Evolutionary conservation across 176 grass and related monocot genomes (phyloP), one percentile per base, ranked within the genome.

Genomic region (Avena sativa): DNA sequence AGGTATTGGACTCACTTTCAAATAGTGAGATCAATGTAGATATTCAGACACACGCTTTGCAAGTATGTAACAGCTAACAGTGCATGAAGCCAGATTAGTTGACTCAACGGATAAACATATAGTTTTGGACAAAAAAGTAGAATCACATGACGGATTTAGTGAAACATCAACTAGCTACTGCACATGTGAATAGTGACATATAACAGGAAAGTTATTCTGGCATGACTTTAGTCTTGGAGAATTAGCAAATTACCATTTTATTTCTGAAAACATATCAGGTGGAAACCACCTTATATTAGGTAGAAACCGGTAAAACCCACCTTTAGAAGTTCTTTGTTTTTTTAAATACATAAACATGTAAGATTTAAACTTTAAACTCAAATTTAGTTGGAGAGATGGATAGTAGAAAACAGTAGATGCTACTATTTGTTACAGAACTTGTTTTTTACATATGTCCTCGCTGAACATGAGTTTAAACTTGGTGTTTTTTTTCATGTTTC

Each of bases 11-110:
- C 20, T 36, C 16, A 0, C 21, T 65, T 49, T 63, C 19, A 40
- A 30, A 52, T 14, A 38, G 2, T 6, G 3, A 84, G 21, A 73
- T 63, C 21, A 73, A 57, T 50, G 32, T 52, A 52, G 13, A 28
- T 30, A 7, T 52, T 7, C 52, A 76, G 12, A 17, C 23, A 52
- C 72, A 52, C 14, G 8, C 10, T 53, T 43, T 28, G 71, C 17
- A 60, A 78, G 17, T 4, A 79, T 56, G 20, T 75, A 50, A 38
- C 28, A 76, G 66, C 9, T 63, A 64, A 53, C 23, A 75, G 77
- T 9, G 32, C 44, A 85, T 52, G 20, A 30, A 53, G 26, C 30
- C 57, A 50, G 28, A 79, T 30, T 40, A 9, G 5, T 77, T 51
- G 20, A 36, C 19, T 15, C 15, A 20, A 26, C 2, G 40, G 30